Evolutionary conservation across 805 yeast genomes (phyloP), one percentile per base, ranked within the genome.

Genomic region (Kodamaea sagamina): DNA sequence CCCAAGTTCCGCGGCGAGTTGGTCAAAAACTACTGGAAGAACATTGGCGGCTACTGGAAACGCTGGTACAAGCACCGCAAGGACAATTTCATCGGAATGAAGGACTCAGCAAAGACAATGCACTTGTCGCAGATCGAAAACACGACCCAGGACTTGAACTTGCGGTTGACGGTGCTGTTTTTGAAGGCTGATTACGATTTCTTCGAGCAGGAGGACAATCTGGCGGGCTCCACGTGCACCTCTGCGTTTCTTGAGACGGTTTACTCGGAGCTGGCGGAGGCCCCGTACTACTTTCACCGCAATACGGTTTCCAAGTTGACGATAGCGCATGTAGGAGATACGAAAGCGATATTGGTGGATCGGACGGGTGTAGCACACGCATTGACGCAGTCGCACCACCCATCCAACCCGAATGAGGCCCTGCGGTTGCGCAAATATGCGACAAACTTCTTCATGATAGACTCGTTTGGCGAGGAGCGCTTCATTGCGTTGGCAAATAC

Each of bases 321-420:
- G 0, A 78, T 90, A 13, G 90, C 95, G 1, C 99, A 93, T 58
- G 82, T 92, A 10, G 99, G 99, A 4, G 99, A 93, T 59, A 86
- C 97, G 2, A 78, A 86, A 48, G 89, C 95, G 4, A 75, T 93
- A 2, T 54, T 93, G n/a, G 86, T 93, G 50, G 98, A 90, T 62
- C 76, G 75, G 44, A 63, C 74, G 43, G 98, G 98, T 2, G 67
- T 77, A 31, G 95, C 95, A 1, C 90, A 84, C 52, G 72, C 87
- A 13, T 67, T 93, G 40, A 87, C 96, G 1, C 72, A 78, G 27
- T 78, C 82, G 26, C 99, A 93, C 62, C 97, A 92, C 63, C 96
- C 97, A 2, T 78, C 87, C 0, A 84, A 89, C 37, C 84, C 89
- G 1, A 69, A 79, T 8, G 99, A 93, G 63, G 76, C 86, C 2